These are phyloP conservation scores for Cudoniella acicularis DNA, from an alignment of 495 filamentous ascomycete genomes.

Conservation along the genomic window DNA sequence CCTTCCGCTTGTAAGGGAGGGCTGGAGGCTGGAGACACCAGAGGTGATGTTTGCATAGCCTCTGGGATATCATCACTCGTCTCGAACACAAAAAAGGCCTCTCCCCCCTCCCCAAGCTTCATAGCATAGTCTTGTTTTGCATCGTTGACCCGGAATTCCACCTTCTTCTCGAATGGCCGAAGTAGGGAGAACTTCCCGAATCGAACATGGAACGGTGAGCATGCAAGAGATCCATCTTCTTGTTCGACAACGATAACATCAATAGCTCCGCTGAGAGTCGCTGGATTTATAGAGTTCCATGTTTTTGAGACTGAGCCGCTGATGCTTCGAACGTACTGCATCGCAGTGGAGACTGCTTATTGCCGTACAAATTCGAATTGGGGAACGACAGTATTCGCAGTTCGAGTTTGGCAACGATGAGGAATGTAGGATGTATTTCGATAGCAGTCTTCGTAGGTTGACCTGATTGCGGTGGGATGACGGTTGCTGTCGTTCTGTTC, in stretches of 20 bases:
- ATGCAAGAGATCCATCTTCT: slow-evolving; percentile 81
- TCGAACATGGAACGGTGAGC: slow-evolving; percentile 96
- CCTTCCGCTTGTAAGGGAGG: slow-evolving; percentile 61
- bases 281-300: slow-evolving; percentile 99
- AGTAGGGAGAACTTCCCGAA: slow-evolving; percentile 98
- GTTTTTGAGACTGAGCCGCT: slow-evolving; percentile 95
- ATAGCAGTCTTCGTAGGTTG: neutral
- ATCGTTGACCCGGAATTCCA: slow-evolving; percentile 95
- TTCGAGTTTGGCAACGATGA: neutral
- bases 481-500: neutral
- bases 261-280: slow-evolving; percentile 94
- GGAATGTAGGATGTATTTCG: neutral
- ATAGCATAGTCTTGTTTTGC: slow-evolving; percentile 89
- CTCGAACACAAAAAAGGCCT: slow-evolving; percentile 98
- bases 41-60: slow-evolving; percentile 87
- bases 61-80: slow-evolving; percentile 84
- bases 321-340: slow-evolving; percentile 98
- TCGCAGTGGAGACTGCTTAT: slow-evolving; percentile 39
- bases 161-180: slow-evolving; percentile 97
- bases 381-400: neutral
- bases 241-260: slow-evolving; percentile 99
- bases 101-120: slow-evolving; percentile 96
- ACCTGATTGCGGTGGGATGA: neutral
- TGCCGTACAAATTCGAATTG: no score
- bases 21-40: slow-evolving; percentile 82